Base-by-base conservation (phyloP, 148 eudicot genomes). In the Beta vulgaris region DNA sequence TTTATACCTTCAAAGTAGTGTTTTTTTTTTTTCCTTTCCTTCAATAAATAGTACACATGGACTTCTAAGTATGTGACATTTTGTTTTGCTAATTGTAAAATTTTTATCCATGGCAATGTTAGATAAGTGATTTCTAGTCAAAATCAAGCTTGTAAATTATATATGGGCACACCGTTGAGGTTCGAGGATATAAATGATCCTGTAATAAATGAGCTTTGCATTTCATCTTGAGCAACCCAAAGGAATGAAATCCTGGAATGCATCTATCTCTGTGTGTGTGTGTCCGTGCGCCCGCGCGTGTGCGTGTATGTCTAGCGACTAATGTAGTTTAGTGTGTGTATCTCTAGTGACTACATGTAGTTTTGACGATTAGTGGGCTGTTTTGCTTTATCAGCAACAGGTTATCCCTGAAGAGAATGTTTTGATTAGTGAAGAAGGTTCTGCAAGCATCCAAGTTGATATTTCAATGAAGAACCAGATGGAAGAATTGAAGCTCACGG, bases 381-480 rank as follows among this genome's bases (percentile, higher is more conserved):
- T 46, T 51, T 60, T 48, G 53, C 54, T 35, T 36, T 49, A 63
- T 81, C 64, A 64, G 72, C 25, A 68, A 43, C 89, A 90, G 93
- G 86, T 37, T 44, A 7, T 37, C 14, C 29, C 29, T 48, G 82
- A 68, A 49, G 77, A 83, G 61, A 46, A 84, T 79, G 68, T 49
- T 59, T 74, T 77, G 48, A 81, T 80, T 69, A 37, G 51, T 71
- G 78, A 68, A 68, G 71, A 73, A 78, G 76, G 92, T 68, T 78
- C 90, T 80, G 71, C 81, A 67, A 85, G 81, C 82, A 80, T 95
- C 72, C 83, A 82, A 82, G 78, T 90, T 76, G 84, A 85, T 77
- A 46, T 87, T 72, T 82, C 89, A 23, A 78, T 82, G 14, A 72
- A 73, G 59, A 82, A 72, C 64, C 78, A 64, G 62, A 88, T 84